Evolutionary conservation across 352 stramenopile species (phyloP).

Genomic region (Paralagenidium karlingii): DNA sequence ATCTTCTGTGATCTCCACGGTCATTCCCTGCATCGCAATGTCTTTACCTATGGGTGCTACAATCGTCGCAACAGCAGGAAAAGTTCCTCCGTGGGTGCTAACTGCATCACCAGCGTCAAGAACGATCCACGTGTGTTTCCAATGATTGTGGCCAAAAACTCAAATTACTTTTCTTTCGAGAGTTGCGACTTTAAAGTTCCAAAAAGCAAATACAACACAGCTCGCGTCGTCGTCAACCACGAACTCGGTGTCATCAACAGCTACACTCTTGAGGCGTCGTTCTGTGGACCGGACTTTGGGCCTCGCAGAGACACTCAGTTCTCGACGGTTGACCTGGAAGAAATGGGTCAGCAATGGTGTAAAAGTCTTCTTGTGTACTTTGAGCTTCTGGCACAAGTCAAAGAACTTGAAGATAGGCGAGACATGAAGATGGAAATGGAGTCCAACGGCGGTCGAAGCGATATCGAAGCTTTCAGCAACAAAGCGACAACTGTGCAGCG

Average conservation of each 20-base stretch:
- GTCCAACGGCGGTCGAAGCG: slow-evolving; percentile 7
- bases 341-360: slow-evolving; percentile 63
- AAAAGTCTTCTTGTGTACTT: slow-evolving; percentile 70
- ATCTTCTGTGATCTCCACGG: slow-evolving; percentile 79
- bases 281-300: slow-evolving; percentile 76
- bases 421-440: not conserved
- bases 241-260: slow-evolving; percentile 76
- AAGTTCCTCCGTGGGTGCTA: slow-evolving; percentile 4
- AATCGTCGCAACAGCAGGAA: slow-evolving; percentile 18
- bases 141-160: slow-evolving; percentile 65
- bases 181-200: slow-evolving; percentile 86
- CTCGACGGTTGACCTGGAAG: slow-evolving; percentile 54
- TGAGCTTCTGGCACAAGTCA: slow-evolving; percentile 31
- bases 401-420: slow-evolving; percentile 12
- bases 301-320: slow-evolving; percentile 57
- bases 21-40: slow-evolving; percentile 74
- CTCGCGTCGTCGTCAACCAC: slow-evolving; percentile 82
- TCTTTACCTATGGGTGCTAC: slow-evolving; percentile 80
- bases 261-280: slow-evolving; percentile 87
- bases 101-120: slow-evolving; percentile 12
- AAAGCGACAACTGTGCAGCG: too few relatives aligned
- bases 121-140: slow-evolving; percentile 63
- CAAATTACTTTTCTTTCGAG: slow-evolving; percentile 60
- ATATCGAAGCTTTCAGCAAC: not conserved
- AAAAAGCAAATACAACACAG: slow-evolving; percentile 82